Evolutionary conservation across 192 early-diverging fungal species (phyloP), one percentile per base, ranked within the genome.

Genomic region (Backusella westeae): DNA sequence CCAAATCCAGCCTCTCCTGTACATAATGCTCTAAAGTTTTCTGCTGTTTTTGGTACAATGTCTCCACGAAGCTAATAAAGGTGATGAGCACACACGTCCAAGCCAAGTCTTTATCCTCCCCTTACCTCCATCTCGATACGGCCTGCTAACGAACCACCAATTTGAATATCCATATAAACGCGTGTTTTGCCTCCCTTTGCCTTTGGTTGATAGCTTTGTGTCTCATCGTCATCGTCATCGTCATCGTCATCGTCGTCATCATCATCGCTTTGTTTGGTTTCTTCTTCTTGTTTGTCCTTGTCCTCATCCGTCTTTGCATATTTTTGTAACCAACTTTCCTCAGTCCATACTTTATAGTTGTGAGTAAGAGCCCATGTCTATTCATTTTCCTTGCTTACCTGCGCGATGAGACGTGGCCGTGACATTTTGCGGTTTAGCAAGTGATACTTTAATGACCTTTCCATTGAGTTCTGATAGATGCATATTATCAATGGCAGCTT

Each of bases 21-120:
- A 89, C 96, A 98, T 75, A 98, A 89, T 65, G 92, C 93, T 34
- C 95, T 90, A 87, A 98, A 99, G 93, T 99, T 99, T 86, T 99
- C 96, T 74, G 96, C 96, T 26, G 89, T 90, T 81, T 85, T 89
- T 77, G 92, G 92, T 52, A 87, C 85, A 68, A 90, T 82, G 72
- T 94, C 89, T 9, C 76, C 77, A 56, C 85, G 83, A 75, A 93
- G 84, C 84, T 93, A 32, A 32, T 32, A 32, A 32, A 32, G 32
- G 0, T 32, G 32, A 32, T 32, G 32, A 32, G 32, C 32, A 3
- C 32, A 32, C 32, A 32, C 32, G 32, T 2, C 32, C 32, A 32
- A 32, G 32, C 32, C 32, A 32, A 32, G 32, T 32, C 32, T 67
- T 39, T 68, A 12, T 35, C 34, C 23, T 53, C 23, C 52, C 32